Conservation (phyloP, 2,329 filamentous ascomycete species). For the Septoria linicola region DNA sequence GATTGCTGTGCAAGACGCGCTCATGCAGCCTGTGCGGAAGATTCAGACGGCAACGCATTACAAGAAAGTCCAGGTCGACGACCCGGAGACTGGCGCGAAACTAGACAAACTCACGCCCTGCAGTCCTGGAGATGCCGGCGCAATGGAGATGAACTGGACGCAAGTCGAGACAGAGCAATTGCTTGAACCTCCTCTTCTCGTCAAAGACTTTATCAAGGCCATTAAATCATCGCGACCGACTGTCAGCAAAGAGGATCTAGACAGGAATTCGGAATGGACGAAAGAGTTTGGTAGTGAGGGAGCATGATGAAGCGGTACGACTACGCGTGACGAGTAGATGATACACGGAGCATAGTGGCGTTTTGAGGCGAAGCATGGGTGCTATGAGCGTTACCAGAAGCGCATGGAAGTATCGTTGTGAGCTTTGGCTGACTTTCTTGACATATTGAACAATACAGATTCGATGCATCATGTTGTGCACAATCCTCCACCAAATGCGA, state of each 20-base stretch:
- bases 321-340: neutral
- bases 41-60: conserved; percentile 98
- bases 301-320: conserved; percentile 37
- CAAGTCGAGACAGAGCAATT: conserved; percentile 80
- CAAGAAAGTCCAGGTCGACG: conserved; percentile 74
- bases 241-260: conserved; percentile 81
- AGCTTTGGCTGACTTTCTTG: no score
- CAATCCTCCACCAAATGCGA: no score
- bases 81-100: conserved; percentile 41
- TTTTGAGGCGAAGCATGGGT: neutral
- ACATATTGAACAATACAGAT: no score
- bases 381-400: conserved; percentile 7
- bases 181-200: conserved; percentile 77
- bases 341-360: conserved; percentile 8
- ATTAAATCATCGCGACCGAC: conserved; percentile 86
- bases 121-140: conserved; percentile 83
- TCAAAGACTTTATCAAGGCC: conserved; percentile 92
- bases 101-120: conserved; percentile 73
- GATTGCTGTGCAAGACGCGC: conserved; percentile 90
- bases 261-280: conserved; percentile 87
- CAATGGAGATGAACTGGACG: conserved; percentile 91
- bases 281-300: conserved; percentile 94
- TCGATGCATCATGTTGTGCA: no score
- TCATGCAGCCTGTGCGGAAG: conserved; percentile 96
- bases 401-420: neutral